Evolutionary conservation across 306 rosid species (phyloP).

Genomic region (Malus fusca): DNA sequence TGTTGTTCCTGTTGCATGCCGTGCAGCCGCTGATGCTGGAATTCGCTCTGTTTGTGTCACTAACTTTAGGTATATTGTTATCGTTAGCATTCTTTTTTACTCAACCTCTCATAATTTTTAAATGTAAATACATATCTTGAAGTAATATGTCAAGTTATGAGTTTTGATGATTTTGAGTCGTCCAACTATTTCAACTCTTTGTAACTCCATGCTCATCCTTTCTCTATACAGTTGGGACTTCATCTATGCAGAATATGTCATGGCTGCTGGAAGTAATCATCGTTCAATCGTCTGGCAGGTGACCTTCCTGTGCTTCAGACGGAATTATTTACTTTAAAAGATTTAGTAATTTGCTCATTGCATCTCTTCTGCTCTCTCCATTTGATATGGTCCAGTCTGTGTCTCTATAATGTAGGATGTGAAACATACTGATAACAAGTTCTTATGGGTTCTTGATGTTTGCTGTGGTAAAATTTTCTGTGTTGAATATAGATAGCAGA

Average conservation of each 20-base stretch:
- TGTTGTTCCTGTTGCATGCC: conserved; percentile 96
- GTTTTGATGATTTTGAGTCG: not conserved
- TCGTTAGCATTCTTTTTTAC: not conserved
- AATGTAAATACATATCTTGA: conserved; percentile 1
- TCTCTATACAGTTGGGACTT: conserved; percentile 84
- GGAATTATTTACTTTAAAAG: conserved; percentile 6
- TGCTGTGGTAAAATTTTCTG: conserved; percentile 10
- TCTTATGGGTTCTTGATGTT: not conserved
- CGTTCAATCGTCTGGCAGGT: conserved; percentile 99
- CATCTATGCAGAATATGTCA: conserved; percentile 91
- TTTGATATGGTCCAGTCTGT: not conserved
- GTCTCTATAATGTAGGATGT: not conserved
- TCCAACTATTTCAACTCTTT: not conserved
- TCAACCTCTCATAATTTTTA: not conserved
- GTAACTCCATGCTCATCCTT: conserved; percentile 1
- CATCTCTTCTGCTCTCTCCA: not conserved
- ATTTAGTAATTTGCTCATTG: not conserved
- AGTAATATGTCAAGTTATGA: conserved; percentile 4
- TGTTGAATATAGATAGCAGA: conserved; percentile 67
- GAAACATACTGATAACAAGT: not conserved
- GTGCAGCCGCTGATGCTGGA: conserved; percentile 97
- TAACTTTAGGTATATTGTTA: conserved; percentile 67
- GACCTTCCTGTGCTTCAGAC: conserved; percentile 10
- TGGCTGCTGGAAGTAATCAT: conserved; percentile 91
- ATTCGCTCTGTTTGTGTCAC: conserved; percentile 95